Conservation (phyloP, 140 eudicot genomes). For the Oenanthe javanica region DNA sequence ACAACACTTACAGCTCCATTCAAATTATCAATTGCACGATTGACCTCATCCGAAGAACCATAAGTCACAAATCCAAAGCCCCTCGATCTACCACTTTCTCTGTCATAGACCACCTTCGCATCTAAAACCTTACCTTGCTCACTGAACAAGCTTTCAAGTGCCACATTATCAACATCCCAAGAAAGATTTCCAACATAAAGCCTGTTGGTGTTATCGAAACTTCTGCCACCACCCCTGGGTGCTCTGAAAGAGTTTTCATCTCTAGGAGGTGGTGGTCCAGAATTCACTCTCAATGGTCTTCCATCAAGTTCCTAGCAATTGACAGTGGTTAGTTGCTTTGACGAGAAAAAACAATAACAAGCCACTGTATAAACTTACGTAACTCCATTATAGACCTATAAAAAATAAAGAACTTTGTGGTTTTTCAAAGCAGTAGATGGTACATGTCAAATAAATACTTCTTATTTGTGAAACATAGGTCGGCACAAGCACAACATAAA, state of each 20-base stretch:
- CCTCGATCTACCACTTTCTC: constrained; percentile 3
- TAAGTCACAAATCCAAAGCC: constrained; percentile 5
- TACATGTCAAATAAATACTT: not conserved
- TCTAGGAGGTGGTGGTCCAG: constrained; percentile 4
- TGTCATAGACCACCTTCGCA: constrained; percentile 6
- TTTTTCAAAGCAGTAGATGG: not conserved
- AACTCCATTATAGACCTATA: not conserved
- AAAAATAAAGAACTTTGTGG: not conserved
- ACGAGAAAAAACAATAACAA: not conserved
- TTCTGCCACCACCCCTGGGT: constrained; percentile 5
- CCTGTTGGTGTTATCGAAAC: constrained; percentile 1
- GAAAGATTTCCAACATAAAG: constrained; percentile 6
- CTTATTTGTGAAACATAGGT: not conserved
- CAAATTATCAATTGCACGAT: constrained; percentile 3
- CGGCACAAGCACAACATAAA: not conserved
- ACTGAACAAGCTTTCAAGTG: not conserved
- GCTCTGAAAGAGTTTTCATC: not conserved
- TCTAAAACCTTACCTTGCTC: constrained; percentile 4
- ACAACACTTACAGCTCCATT: constrained; percentile 7
- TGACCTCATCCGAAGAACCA: constrained; percentile 7
- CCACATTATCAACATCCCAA: constrained; percentile 2
- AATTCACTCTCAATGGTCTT: constrained; percentile 2
- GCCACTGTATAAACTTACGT: not conserved
- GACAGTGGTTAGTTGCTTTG: not conserved
- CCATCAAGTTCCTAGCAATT: constrained; percentile 1